Evolutionary conservation across 2,329 filamentous ascomycete genomes (phyloP).

Genomic region (Penicillium sp.): DNA sequence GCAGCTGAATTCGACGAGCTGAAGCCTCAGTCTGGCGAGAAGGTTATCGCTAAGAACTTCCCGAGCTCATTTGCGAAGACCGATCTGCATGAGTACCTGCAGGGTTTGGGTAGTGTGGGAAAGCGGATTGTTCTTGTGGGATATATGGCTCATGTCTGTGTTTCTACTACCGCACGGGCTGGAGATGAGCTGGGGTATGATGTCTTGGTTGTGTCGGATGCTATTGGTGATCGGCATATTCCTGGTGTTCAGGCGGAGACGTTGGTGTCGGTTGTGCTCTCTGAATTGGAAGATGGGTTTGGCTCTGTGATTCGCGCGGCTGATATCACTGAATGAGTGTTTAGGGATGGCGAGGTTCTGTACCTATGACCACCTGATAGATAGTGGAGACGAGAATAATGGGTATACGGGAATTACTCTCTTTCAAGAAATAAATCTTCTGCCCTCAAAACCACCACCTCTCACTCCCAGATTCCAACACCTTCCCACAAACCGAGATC

Average conservation of each 20-base stretch:
- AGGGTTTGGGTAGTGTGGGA: slow-evolving; percentile 49
- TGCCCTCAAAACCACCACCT: not conserved
- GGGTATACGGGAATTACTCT: not conserved
- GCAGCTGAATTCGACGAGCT: slow-evolving; percentile 68
- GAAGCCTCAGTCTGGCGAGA: slow-evolving; percentile 60
- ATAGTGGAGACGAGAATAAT: not conserved
- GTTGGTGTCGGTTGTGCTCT: slow-evolving; percentile 58
- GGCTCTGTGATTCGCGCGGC: not conserved
- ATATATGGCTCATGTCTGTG: slow-evolving; percentile 63
- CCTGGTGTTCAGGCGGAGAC: slow-evolving; percentile 62
- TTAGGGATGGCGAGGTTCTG: not conserved
- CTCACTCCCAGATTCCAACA: not conserved
- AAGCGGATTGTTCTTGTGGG: slow-evolving; percentile 65
- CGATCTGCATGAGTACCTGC: slow-evolving; percentile 62
- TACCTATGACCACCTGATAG: too few relatives aligned
- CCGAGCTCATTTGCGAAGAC: slow-evolving; percentile 50
- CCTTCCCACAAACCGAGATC: not conserved
- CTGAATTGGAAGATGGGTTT: slow-evolving; percentile 63
- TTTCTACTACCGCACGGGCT: slow-evolving; percentile 67
- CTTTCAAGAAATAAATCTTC: too few relatives aligned
- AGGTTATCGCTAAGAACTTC: slow-evolving; percentile 32
- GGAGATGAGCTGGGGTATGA: slow-evolving; percentile 68
- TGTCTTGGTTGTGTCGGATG: slow-evolving; percentile 66
- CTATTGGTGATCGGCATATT: slow-evolving; percentile 70
- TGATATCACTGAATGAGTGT: slow-evolving; percentile 3